Percentiles rank a stretch among this genome's conserved stretches.
phyloP scores from a whole-genome alignment of 768 basidiomycete species.

The Pulveroboletus sp. region DNA sequence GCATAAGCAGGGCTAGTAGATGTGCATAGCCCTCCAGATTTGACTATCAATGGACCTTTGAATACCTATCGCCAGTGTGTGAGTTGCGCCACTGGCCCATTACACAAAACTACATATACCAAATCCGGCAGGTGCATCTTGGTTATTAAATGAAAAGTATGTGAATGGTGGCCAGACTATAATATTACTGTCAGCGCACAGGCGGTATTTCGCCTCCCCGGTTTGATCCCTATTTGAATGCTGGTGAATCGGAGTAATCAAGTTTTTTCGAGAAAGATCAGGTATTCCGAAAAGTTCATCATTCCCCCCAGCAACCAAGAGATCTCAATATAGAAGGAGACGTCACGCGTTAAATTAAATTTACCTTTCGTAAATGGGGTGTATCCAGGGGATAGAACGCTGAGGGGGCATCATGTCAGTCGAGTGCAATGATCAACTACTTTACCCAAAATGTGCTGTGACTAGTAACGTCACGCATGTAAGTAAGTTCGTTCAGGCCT shows the following conservation, averaged over 20 bases:
- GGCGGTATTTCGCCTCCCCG: not conserved
- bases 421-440: conserved; percentile 31
- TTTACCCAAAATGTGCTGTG: conserved; percentile 31
- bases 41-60: too few relatives aligned
- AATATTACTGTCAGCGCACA: not conserved
- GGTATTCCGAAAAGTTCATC: not conserved
- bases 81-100: not conserved
- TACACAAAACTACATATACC: conserved; percentile 25
- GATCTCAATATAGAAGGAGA: not conserved
- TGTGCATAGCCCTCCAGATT: not conserved
- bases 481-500: conserved; percentile 35
- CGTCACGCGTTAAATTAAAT: not conserved
- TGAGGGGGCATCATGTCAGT: too few relatives aligned
- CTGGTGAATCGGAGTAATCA: not conserved
- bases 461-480: conserved; percentile 35
- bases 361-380: not conserved
- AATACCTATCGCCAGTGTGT: not conserved
- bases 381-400: not conserved
- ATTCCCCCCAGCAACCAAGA: not conserved
- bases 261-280: not conserved
- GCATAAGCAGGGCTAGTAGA: not conserved
- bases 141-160: not conserved
- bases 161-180: not conserved
- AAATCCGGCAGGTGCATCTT: conserved; percentile 22
- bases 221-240: not conserved